These are phyloP conservation scores for Gossypium stocksii DNA, from an alignment of 345 rosid species.

Conservation along the genomic window DNA sequence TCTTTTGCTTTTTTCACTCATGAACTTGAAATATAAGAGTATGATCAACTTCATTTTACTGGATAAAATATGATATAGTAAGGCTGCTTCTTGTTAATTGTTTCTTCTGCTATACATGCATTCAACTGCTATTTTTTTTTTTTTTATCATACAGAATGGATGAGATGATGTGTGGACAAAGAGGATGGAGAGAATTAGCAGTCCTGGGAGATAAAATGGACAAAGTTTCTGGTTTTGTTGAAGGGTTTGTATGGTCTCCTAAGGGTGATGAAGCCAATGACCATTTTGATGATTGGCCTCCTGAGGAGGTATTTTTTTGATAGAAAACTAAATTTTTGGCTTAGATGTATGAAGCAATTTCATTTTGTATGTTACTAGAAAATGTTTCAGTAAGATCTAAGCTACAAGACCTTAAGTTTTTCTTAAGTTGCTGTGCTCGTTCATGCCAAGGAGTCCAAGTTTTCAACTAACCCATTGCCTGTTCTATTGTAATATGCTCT, in stretches of 20 bases:
- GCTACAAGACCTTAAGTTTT: constrained; percentile 2
- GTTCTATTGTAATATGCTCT: neutral
- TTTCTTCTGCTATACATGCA: neutral
- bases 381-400: neutral
- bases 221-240: constrained; percentile 70
- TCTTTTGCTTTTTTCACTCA: neutral
- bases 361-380: neutral
- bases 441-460: neutral
- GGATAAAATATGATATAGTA: neutral
- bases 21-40: neutral
- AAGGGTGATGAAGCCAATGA: constrained; percentile 47
- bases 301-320: constrained; percentile 46
- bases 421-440: neutral
- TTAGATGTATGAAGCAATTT: neutral
- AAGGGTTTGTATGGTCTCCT: constrained; percentile 87
- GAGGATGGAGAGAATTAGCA: constrained; percentile 75
- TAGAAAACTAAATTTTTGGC: neutral
- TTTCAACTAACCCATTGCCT: neutral
- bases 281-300: constrained; percentile 45
- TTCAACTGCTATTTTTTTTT: neutral
- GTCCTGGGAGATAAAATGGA: constrained; percentile 72
- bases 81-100: neutral
- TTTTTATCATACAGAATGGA: constrained; percentile 59
- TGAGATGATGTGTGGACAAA: constrained; percentile 38
- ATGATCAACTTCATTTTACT: neutral